A percentile compares a stretch with the other conserved stretches of the same genome.
Conservation (phyloP, 2,329 filamentous ascomycete genomes). For the Mycosphaerella sp. region DNA sequence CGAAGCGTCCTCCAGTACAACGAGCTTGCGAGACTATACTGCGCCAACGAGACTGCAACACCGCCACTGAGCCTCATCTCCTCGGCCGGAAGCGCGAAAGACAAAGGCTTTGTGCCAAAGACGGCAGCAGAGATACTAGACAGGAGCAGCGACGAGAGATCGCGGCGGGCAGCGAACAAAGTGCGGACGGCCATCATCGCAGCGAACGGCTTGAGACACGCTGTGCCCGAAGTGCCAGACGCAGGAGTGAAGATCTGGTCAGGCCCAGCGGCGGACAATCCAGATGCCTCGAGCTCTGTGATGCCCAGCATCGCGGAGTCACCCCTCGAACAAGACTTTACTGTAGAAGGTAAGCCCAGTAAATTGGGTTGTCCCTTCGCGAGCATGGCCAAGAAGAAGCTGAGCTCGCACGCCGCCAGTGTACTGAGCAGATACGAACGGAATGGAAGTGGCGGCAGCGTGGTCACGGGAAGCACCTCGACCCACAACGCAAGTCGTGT, state of each 20-base stretch:
- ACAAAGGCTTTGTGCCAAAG: conserved; percentile 9
- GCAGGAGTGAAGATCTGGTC: conserved; percentile 31
- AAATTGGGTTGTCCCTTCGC: conserved; percentile 77
- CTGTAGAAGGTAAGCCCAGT: conserved; percentile 74
- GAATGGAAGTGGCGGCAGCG: conserved; percentile 16
- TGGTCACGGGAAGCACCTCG: conserved; percentile 25
- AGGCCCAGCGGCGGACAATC: conserved; percentile 35
- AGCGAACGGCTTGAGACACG: conserved; percentile 18
- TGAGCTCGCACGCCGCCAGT: conserved; percentile 37
- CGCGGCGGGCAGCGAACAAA: conserved; percentile 33
- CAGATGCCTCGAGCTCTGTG: conserved; percentile 33
- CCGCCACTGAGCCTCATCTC: conserved; percentile 33
- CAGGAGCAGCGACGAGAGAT: conserved; percentile 12
- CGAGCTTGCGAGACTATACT: conserved; percentile 30
- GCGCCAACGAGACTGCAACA: conserved; percentile 21
- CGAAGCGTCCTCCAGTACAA: conserved; percentile 28
- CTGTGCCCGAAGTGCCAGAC: conserved; percentile 11
- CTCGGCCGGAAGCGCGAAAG: conserved; percentile 24
- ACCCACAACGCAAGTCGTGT: conserved; percentile 28
- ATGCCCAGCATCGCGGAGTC: conserved; percentile 39
- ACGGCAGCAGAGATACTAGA: conserved; percentile 34
- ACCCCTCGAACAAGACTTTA: conserved; percentile 79
- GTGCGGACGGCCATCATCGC: conserved; percentile 32
- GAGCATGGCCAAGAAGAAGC: conserved; percentile 40
- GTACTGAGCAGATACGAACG: conserved; percentile 36